Percentiles rank a stretch among this genome's conserved stretches.
phyloP scores from a whole-genome alignment of 441 rosid species.

The Bruguiera hainesii region DNA sequence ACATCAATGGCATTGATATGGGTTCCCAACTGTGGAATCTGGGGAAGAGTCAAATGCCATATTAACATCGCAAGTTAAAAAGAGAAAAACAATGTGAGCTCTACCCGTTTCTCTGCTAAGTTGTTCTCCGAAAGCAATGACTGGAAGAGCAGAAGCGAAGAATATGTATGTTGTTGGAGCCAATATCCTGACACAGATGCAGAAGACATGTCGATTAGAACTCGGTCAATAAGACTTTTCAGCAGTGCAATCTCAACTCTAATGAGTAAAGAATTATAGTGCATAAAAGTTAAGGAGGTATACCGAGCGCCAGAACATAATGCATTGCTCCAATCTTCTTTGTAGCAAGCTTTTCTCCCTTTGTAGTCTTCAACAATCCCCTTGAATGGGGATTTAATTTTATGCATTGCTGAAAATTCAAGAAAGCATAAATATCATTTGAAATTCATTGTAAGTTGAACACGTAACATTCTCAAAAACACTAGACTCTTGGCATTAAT shows the following conservation, averaged over 20 bases:
- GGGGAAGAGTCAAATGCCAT: background rate
- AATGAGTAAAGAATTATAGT: background rate
- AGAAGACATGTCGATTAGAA: background rate
- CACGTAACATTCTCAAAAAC: too few species aligned
- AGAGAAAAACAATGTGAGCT: too few species aligned
- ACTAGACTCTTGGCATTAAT: too few species aligned
- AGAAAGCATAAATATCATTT: background rate
- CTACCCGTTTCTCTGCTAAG: constrained; percentile 43
- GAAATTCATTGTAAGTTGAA: too few species aligned
- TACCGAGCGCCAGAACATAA: constrained; percentile 32
- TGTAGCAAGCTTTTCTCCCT: constrained; percentile 39
- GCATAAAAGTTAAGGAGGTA: too few species aligned
- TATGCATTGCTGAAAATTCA: constrained; percentile 21
- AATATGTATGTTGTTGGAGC: constrained; percentile 41
- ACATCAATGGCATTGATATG: background rate
- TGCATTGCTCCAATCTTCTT: constrained; percentile 31
- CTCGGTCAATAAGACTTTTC: background rate
- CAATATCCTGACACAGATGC: constrained; percentile 27
- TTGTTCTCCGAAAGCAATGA: constrained; percentile 46
- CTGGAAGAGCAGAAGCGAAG: constrained; percentile 45
- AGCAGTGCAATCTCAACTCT: background rate
- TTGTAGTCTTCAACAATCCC: constrained; percentile 34
- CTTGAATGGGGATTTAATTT: constrained; percentile 27
- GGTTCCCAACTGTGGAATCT: background rate
- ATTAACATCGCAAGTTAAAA: background rate